Conservation (phyloP, 768 basidiomycete genomes). For the Psilocybe cubensis region DNA sequence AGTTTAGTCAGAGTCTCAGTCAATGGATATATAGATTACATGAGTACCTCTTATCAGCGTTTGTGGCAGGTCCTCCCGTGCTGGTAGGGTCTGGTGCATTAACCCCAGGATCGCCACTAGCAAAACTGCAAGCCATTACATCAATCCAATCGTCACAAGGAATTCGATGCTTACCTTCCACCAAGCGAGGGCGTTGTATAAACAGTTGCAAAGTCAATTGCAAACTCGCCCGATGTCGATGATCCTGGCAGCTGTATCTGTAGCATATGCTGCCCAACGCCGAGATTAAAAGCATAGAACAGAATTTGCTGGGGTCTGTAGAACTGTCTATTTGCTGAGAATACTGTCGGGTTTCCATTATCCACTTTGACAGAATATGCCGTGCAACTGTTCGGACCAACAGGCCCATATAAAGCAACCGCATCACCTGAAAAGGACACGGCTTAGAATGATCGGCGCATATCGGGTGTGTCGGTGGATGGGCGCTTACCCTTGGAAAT, state of each 20-base stretch:
- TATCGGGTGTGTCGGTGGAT: neutral
- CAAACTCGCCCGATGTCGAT: constrained; percentile 6
- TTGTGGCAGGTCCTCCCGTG: neutral
- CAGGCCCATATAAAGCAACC: constrained; percentile 19
- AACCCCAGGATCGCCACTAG: neutral
- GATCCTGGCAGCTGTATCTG: neutral
- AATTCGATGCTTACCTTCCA: neutral
- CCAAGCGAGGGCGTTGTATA: constrained; percentile 22
- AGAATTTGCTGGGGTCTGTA: constrained; percentile 15
- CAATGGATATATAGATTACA: neutral
- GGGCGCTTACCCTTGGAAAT: constrained; percentile 13
- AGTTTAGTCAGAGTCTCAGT: neutral
- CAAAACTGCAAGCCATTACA: neutral
- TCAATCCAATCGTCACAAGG: neutral
- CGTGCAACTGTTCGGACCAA: constrained; percentile 8
- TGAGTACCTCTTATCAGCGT: no score
- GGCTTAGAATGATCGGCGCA: constrained; percentile 2
- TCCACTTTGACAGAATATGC: constrained; percentile 16
- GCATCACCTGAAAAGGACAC: constrained; percentile 13
- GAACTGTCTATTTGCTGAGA: constrained; percentile 9
- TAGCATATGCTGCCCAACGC: constrained; percentile 13
- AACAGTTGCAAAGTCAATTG: constrained; percentile 20
- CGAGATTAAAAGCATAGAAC: constrained; percentile 17
- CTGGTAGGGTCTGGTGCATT: neutral
- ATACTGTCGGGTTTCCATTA: neutral